These are phyloP conservation scores for Conticribra guillardii DNA, from an alignment of 108 stramenopile genomes.

Conservation along the genomic window DNA sequence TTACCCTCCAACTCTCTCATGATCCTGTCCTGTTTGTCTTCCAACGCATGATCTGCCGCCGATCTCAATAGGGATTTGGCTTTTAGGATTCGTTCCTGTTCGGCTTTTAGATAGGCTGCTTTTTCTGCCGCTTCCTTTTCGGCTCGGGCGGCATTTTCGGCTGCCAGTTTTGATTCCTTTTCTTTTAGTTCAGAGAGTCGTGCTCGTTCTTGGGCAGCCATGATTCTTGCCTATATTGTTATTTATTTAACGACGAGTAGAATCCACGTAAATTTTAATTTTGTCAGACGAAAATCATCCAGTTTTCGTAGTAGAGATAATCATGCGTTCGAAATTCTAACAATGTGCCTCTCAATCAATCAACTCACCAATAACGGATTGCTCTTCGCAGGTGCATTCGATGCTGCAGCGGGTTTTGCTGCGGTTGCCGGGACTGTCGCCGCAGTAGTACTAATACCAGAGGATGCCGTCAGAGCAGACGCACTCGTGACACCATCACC, in stretches of 20 bases:
- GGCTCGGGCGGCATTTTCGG: constrained; percentile 33
- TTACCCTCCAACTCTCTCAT: constrained; percentile 28
- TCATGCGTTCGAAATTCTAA: too few species aligned
- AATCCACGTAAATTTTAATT: too few species aligned
- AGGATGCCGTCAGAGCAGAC: constrained; percentile 9
- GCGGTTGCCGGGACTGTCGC: too few species aligned
- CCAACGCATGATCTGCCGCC: constrained; percentile 17
- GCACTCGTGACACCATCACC: neutral
- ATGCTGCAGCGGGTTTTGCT: constrained; percentile 24
- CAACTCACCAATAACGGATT: constrained; percentile 72
- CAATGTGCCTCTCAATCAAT: neutral
- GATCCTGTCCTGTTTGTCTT: constrained; percentile 32
- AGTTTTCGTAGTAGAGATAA: too few species aligned
- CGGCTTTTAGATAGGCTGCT: constrained; percentile 14
- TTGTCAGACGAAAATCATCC: too few species aligned
- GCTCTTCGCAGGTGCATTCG: constrained; percentile 21
- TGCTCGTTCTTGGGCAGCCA: constrained; percentile 84
- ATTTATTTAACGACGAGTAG: neutral
- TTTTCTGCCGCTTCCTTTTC: constrained; percentile 21
- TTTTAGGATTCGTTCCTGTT: neutral
- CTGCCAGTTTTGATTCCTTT: constrained; percentile 25
- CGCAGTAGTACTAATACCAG: constrained; percentile 31
- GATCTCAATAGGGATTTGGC: constrained; percentile 14
- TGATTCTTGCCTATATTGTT: constrained; percentile 70
- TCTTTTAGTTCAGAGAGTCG: constrained; percentile 50